Base-by-base conservation (phyloP, 2,329 filamentous ascomycete genomes). In the Aschersonia sp. region DNA sequence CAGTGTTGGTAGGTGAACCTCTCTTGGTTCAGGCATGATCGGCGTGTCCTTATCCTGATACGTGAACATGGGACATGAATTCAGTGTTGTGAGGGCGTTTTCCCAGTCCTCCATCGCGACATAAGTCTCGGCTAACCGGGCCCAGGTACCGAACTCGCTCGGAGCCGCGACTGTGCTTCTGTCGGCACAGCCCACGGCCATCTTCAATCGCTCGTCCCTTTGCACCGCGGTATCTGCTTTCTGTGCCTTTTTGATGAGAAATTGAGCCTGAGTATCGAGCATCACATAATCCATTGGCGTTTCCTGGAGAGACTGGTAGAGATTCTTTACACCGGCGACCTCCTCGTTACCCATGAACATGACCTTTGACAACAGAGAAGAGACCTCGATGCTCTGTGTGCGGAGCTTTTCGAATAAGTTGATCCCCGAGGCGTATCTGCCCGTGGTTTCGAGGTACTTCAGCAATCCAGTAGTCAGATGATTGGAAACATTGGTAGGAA, bases 61-160 rank as follows among this genome's bases (percentile, higher is more conserved):
- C 6, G 92, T 98, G 65, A 98, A 98, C 92, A 98, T 98, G 7
- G 92, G 92, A 64, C 92, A 98, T 14, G 92, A 98, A 68, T 98
- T 98, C 46, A 98, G 75, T 4, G 92, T 97, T 5, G 94, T 81
- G 30, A 98, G 75, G 1, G 92, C 92, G 55, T 97, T 80, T 60
- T 97, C 92, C 88, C 92, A 98, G 60, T 94, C 87, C 62, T 98
- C 92, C 67, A 94, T 79, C 45, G 83, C 79, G 48, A 97, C 86
- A 57, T 98, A 98, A 33, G 97, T 85, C 61, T 97, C 87, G 2
- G 89, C 89, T 53, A 98, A 68, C 49, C 89, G 77, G 49, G 92
- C 90, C 92, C 92, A 98, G 1, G 92, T 97, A 47, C 87, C 86
- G 60, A 98, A 98, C 63, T 98, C 92, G 63, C 88, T 96, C 0